Conservation (phyloP, 1,284 basidiomycete genomes). For the Phellinidium pouzarii region DNA sequence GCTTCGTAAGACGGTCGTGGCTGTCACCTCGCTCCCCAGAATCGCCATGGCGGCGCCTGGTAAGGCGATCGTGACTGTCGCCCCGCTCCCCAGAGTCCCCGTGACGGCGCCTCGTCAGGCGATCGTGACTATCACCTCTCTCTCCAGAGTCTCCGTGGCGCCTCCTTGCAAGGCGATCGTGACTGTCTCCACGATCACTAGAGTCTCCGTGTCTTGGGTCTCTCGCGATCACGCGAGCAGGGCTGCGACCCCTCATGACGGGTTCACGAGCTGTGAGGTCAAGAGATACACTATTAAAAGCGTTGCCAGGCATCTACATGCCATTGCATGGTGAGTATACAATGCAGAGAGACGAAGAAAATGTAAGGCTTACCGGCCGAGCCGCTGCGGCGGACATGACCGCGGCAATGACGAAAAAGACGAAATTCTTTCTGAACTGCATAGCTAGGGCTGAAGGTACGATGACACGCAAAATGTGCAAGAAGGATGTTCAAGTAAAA, state of each 20-base stretch:
- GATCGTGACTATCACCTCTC: background rate
- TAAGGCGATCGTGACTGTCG: background rate
- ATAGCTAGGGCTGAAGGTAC: background rate
- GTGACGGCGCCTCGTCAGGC: slow-evolving; percentile 7
- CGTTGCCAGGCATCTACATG: slow-evolving; percentile 4
- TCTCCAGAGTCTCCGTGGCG: slow-evolving; percentile 11
- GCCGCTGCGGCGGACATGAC: slow-evolving; percentile 16
- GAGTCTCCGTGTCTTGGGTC: slow-evolving; percentile 18
- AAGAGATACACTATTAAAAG: slow-evolving; percentile 2
- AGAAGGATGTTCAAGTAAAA: background rate
- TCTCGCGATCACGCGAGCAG: slow-evolving; percentile 6
- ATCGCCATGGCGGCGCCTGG: slow-evolving; percentile 6
- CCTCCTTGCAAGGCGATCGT: slow-evolving; percentile 1
- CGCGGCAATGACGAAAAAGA: slow-evolving; percentile 17
- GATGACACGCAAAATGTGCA: background rate
- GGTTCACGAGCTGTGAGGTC: slow-evolving; percentile 8
- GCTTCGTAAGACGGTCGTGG: background rate
- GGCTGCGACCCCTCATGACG: slow-evolving; percentile 14
- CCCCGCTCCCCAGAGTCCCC: slow-evolving; percentile 13
- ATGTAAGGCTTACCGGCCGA: slow-evolving; percentile 11
- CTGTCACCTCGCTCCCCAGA: slow-evolving; percentile 2
- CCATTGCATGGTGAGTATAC: background rate
- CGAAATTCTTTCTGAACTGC: slow-evolving; percentile 19
- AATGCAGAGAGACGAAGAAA: background rate
- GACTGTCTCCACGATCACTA: slow-evolving; percentile 5